These are phyloP conservation scores for Tripterygium wilfordii DNA, from an alignment of 177 flowering plant genomes.

Conservation along the genomic window DNA sequence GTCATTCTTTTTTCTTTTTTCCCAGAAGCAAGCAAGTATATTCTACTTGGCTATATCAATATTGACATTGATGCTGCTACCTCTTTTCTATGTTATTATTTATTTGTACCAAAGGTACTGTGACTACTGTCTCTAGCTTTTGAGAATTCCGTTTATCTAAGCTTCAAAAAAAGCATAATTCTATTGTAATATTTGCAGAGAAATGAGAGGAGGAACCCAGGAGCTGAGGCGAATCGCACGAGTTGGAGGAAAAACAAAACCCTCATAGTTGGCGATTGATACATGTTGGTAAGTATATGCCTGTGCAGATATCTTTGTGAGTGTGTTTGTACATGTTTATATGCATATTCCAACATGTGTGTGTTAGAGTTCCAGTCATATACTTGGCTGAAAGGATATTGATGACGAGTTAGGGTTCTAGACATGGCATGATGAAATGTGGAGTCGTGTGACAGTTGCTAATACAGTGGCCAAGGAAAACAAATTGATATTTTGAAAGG, in stretches of 20 bases:
- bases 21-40: constrained; percentile 72
- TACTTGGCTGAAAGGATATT: no score
- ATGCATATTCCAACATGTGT: no score
- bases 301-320: background rate
- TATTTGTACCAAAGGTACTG: constrained; percentile 72
- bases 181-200: constrained; percentile 28
- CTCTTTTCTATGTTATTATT: constrained; percentile 70
- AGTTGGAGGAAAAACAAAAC: constrained; percentile 47
- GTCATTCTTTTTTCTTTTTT: constrained; percentile 15
- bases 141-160: no score
- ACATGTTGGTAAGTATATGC: background rate
- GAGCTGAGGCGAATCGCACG: constrained; percentile 53
- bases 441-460: no score
- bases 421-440: no score
- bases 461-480: no score
- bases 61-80: constrained; percentile 84
- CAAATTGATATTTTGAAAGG: no score
- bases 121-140: no score
- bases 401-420: no score
- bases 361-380: no score
- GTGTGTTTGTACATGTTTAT: no score
- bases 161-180: no score
- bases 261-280: constrained; percentile 26
- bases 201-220: constrained; percentile 43
- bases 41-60: constrained; percentile 67